These are phyloP conservation scores for Polytrichum commune DNA, from an alignment of 225 moss, liverwort and hornwort genomes.

Conservation along the genomic window DNA sequence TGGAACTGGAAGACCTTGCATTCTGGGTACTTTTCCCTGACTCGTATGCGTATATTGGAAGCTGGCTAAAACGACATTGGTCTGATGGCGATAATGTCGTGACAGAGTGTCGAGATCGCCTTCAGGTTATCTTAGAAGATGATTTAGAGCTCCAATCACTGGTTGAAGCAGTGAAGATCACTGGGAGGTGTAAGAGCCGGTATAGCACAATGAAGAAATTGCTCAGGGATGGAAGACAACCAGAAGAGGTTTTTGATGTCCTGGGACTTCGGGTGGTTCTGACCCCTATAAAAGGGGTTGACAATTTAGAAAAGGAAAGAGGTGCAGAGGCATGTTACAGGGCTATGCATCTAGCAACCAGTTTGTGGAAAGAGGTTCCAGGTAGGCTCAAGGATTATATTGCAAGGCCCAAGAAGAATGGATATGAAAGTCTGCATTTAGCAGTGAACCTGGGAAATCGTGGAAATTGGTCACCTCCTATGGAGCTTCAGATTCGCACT, in stretches of 20 bases:
- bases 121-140: conserved; percentile 44
- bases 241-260: conserved; percentile 88
- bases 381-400: conserved; percentile 87
- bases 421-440: conserved; percentile 78
- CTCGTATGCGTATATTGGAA: conserved; percentile 74
- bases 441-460: conserved; percentile 61
- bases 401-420: conserved; percentile 77
- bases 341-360: conserved; percentile 58
- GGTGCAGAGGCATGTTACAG: conserved; percentile 78
- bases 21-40: conserved; percentile 86
- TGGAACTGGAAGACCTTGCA: conserved; percentile 85
- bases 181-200: conserved; percentile 80
- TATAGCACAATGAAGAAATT: conserved; percentile 96
- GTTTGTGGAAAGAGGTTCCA: conserved; percentile 65
- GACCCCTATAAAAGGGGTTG: conserved; percentile 43
- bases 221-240: conserved; percentile 77
- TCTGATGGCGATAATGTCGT: conserved; percentile 61
- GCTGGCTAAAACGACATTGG: conserved; percentile 74
- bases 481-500: conserved; percentile 96
- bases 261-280: conserved; percentile 77
- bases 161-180: conserved; percentile 40
- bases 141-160: conserved; percentile 57
- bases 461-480: conserved; percentile 58
- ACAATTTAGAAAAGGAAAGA: conserved; percentile 28
- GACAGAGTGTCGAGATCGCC: conserved; percentile 46